These are phyloP conservation scores for Penicillium sumatraense DNA, from an alignment of 2,329 filamentous ascomycete genomes.

Conservation along the genomic window DNA sequence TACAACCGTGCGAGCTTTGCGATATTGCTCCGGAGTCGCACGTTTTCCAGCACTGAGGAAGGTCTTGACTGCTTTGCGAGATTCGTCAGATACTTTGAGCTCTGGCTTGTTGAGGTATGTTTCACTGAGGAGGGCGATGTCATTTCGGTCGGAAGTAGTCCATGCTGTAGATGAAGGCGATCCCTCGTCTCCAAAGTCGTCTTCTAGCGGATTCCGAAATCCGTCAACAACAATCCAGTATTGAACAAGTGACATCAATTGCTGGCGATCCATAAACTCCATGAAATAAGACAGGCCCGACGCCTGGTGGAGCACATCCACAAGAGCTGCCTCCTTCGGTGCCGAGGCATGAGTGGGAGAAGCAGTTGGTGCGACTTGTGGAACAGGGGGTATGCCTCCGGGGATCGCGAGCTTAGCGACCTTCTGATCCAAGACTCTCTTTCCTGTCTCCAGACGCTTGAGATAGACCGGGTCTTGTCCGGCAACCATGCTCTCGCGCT, in stretches of 20 bases:
- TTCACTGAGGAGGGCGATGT: slow-evolving; percentile 89
- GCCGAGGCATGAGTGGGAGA: slow-evolving; percentile 56
- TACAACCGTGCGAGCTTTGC: slow-evolving; percentile 78
- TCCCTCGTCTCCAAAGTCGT: slow-evolving; percentile 74
- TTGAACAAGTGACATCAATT: slow-evolving; percentile 85
- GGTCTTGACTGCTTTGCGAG: slow-evolving; percentile 70
- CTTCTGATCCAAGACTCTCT: slow-evolving; percentile 84
- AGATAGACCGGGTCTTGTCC: slow-evolving; percentile 85
- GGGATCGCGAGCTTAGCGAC: slow-evolving; percentile 79
- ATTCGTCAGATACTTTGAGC: slow-evolving; percentile 73
- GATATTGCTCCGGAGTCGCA: slow-evolving; percentile 81
- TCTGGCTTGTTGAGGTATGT: slow-evolving; percentile 84
- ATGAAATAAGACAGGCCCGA: slow-evolving; percentile 97
- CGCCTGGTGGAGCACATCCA: slow-evolving; percentile 86
- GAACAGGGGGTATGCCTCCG: slow-evolving; percentile 51
- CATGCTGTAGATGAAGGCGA: slow-evolving; percentile 69
- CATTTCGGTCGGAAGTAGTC: slow-evolving; percentile 81
- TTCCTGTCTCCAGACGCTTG: slow-evolving; percentile 87
- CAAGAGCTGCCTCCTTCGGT: slow-evolving; percentile 75
- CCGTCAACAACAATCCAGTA: slow-evolving; percentile 99
- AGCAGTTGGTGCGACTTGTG: slow-evolving; percentile 34
- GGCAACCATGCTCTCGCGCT: slow-evolving; percentile 77
- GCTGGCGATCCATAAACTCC: slow-evolving; percentile 97
- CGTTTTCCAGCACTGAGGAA: slow-evolving; percentile 79
- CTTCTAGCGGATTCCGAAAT: slow-evolving; percentile 90